phyloP scores from a whole-genome alignment of 2,329 filamentous ascomycete species.

The Phoma sp. region DNA sequence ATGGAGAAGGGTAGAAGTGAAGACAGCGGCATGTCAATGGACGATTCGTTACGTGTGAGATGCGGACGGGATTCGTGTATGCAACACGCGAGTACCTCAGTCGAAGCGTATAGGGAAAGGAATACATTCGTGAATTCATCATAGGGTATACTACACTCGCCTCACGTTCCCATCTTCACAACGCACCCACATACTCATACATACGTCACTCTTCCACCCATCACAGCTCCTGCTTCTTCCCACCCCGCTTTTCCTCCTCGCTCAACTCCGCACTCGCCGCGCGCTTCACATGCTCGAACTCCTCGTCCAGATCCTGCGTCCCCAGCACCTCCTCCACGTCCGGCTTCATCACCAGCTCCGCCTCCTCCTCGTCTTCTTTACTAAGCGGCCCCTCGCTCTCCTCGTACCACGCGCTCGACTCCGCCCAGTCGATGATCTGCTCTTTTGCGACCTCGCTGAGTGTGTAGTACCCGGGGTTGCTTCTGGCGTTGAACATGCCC shows the following conservation, averaged over 20 bases:
- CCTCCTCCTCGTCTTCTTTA: constrained; percentile 39
- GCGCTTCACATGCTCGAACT: constrained; percentile 32
- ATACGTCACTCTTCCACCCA: not conserved
- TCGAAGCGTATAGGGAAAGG: not conserved
- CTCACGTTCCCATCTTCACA: not conserved
- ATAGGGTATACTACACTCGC: constrained; percentile 9
- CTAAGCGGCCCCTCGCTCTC: constrained; percentile 41
- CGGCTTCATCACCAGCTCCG: constrained; percentile 38
- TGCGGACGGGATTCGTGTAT: not conserved
- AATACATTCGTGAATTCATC: not conserved
- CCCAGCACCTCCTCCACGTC: constrained; percentile 18
- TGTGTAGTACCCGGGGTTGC: constrained; percentile 74
- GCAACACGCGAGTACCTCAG: no score
- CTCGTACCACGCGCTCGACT: constrained; percentile 67
- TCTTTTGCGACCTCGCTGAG: constrained; percentile 70
- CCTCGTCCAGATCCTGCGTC: constrained; percentile 27
- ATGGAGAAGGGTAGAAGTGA: no score
- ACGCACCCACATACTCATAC: not conserved
- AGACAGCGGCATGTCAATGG: no score
- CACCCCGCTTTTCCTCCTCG: not conserved
- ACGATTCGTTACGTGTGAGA: no score
- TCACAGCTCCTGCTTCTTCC: constrained; percentile 15
- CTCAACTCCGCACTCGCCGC: constrained; percentile 7
- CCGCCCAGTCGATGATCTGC: constrained; percentile 69
- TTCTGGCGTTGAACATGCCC: constrained; percentile 74